These are phyloP conservation scores for Macroventuria anomochaeta DNA, from an alignment of 2,329 filamentous ascomycete species.

Conservation along the genomic window DNA sequence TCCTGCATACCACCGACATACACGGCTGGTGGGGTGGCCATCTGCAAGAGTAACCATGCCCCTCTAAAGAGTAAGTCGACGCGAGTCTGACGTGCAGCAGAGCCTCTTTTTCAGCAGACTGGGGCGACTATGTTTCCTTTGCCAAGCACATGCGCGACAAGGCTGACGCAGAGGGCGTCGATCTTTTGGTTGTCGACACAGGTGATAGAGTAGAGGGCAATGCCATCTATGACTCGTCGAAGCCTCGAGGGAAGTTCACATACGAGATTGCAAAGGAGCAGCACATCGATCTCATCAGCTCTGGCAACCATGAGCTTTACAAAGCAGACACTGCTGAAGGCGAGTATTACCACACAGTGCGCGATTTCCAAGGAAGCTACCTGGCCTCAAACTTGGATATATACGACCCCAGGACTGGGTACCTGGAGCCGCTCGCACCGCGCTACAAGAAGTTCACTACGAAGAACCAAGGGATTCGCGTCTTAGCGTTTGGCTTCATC, in stretches of 20 bases:
- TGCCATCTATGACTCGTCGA: constrained; percentile 88
- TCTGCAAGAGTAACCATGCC: constrained; percentile 72
- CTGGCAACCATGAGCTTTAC: constrained; percentile 96
- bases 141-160: constrained; percentile 78
- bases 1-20: constrained; percentile 85
- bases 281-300: constrained; percentile 80
- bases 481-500: constrained; percentile 91
- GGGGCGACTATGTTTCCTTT: constrained; percentile 98
- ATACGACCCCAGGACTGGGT: constrained; percentile 72
- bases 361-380: constrained; percentile 80
- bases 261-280: constrained; percentile 87
- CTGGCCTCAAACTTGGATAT: constrained; percentile 94
- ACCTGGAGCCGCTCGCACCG: constrained; percentile 76
- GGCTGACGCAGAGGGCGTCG: constrained; percentile 78
- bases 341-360: constrained; percentile 81
- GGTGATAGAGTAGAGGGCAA: constrained; percentile 94
- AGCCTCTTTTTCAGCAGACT: constrained; percentile 91
- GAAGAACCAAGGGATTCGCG: constrained; percentile 81
- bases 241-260: constrained; percentile 85
- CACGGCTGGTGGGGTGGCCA: constrained; percentile 97
- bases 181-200: constrained; percentile 93
- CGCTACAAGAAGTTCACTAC: constrained; percentile 90
- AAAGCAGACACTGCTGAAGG: constrained; percentile 75
- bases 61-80: not conserved
- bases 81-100: constrained; percentile 51